Conservation (phyloP, 768 basidiomycete genomes). For the Tubosaeta sp. region DNA sequence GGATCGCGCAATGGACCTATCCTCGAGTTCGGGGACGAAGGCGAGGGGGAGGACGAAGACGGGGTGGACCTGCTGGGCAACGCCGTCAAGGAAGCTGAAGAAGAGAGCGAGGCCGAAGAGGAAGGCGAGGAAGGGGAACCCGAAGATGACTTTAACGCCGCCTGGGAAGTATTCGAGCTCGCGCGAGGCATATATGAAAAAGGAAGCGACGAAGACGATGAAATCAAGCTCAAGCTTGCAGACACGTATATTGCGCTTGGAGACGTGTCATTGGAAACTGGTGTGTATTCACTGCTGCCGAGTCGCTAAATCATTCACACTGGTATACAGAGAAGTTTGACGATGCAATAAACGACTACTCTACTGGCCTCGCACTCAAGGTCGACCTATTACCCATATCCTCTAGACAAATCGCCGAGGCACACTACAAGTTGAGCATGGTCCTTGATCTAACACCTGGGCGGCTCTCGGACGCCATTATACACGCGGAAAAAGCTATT, state of each 20-base stretch:
- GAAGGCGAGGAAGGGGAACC: constrained; percentile 71
- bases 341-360: constrained; percentile 87
- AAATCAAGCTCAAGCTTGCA: constrained; percentile 75
- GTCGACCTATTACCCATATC: constrained; percentile 69
- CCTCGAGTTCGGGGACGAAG: constrained; percentile 79
- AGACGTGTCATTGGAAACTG: constrained; percentile 96
- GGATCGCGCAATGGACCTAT: constrained; percentile 50
- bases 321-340: constrained; percentile 81
- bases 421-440: constrained; percentile 91
- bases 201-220: constrained; percentile 52
- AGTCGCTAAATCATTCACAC: neutral
- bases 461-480: constrained; percentile 74
- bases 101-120: constrained; percentile 50
- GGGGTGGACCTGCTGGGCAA: constrained; percentile 63
- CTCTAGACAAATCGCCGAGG: constrained; percentile 92
- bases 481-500: constrained; percentile 75
- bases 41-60: constrained; percentile 61
- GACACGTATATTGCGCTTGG: constrained; percentile 89
- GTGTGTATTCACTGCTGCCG: constrained; percentile 40
- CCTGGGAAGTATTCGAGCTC: constrained; percentile 97
- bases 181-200: constrained; percentile 84
- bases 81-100: constrained; percentile 47
- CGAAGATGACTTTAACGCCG: constrained; percentile 96
- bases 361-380: constrained; percentile 72
- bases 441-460: constrained; percentile 89